These are phyloP conservation scores for Austroboletus festivus DNA, from an alignment of 768 basidiomycete species.

Conservation along the genomic window DNA sequence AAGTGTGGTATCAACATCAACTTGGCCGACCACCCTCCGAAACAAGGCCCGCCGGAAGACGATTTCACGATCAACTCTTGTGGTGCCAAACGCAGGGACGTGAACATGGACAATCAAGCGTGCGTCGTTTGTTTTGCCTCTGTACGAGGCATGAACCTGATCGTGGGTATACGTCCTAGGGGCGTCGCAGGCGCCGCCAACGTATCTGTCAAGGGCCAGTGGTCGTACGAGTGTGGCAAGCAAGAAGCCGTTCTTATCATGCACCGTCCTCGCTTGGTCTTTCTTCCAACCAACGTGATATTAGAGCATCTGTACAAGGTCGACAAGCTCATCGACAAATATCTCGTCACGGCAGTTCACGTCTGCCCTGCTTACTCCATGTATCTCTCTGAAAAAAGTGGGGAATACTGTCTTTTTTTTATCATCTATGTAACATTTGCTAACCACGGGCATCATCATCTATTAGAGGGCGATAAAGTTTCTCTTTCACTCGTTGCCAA, in stretches of 20 bases:
- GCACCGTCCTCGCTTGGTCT: constrained; percentile 25
- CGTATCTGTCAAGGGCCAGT: constrained; percentile 30
- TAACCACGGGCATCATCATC: too few species aligned
- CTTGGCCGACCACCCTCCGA: constrained; percentile 17
- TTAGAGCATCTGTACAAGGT: constrained; percentile 27
- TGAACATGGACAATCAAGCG: constrained; percentile 13
- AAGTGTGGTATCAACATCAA: constrained; percentile 8
- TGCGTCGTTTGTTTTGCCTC: too few species aligned
- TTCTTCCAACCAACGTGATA: constrained; percentile 17
- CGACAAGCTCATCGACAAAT: constrained; percentile 26
- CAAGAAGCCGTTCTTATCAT: constrained; percentile 33
- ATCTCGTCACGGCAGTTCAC: constrained; percentile 31
- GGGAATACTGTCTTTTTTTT: neutral
- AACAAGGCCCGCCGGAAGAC: constrained; percentile 17
- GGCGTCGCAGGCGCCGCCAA: constrained; percentile 18
- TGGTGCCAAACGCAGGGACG: constrained; percentile 11
- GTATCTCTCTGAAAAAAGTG: constrained; percentile 31
- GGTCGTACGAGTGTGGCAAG: constrained; percentile 27
- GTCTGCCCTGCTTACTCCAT: constrained; percentile 32
- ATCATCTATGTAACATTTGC: neutral
- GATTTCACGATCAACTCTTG: constrained; percentile 23
- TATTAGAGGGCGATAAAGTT: constrained; percentile 20
- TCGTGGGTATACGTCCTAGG: too few species aligned
- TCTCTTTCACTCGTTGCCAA: constrained; percentile 21
- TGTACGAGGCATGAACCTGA: too few species aligned